Conservation (phyloP, 139 green algal genomes). For the Tetraselmis striata region DNA sequence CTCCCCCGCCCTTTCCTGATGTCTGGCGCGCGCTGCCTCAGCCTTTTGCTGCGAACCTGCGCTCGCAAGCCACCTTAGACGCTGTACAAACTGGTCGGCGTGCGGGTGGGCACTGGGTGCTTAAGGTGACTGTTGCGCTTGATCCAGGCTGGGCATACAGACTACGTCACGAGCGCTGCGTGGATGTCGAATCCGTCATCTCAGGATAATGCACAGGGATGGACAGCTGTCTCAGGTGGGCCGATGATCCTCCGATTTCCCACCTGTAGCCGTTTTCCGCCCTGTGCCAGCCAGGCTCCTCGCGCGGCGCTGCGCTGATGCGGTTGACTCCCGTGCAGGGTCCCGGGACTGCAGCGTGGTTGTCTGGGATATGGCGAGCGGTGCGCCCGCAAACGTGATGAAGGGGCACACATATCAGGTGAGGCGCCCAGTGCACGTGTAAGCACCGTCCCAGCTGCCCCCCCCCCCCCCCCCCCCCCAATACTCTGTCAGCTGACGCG, state of each 20-base stretch:
- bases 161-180: slow-evolving; percentile 70
- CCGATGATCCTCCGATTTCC: no score
- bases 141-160: slow-evolving; percentile 65
- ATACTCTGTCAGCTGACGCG: no score
- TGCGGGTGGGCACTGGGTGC: no score
- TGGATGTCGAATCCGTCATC: slow-evolving; percentile 35
- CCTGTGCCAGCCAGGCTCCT: neutral
- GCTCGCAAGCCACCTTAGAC: no score
- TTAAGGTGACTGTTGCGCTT: neutral
- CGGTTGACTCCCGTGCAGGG: slow-evolving; percentile 31
- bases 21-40: neutral
- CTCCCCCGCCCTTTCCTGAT: no score
- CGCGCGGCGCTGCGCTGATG: neutral
- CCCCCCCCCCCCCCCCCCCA: neutral
- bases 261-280: no score
- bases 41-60: neutral
- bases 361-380: slow-evolving; percentile 69
- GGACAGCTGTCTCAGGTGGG: slow-evolving; percentile 62
- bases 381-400: slow-evolving; percentile 27
- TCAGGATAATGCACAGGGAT: slow-evolving; percentile 21
- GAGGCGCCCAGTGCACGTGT: neutral
- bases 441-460: neutral
- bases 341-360: slow-evolving; percentile 72
- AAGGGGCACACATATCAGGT: slow-evolving; percentile 77
- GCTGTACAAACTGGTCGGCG: neutral